These are phyloP conservation scores for Ambrosiella cleistominuta DNA, from an alignment of 2,329 filamentous ascomycete genomes.

Conservation along the genomic window DNA sequence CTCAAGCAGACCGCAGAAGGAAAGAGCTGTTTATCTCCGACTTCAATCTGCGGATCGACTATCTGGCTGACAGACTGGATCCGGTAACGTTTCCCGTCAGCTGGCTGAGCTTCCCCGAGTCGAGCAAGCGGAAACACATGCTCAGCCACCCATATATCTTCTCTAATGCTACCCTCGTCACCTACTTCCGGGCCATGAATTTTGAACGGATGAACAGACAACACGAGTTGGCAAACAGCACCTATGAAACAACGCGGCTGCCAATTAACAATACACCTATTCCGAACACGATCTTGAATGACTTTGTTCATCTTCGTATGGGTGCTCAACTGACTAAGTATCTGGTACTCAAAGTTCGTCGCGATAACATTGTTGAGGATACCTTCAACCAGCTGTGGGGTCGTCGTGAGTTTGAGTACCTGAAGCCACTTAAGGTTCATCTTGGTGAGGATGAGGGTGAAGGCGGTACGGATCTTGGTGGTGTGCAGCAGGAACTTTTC, in stretches of 20 bases:
- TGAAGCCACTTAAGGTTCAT: constrained; percentile 74
- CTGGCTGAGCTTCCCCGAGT: constrained; percentile 46
- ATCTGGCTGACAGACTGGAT: constrained; percentile 61
- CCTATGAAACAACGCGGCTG: constrained; percentile 37
- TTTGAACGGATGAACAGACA: constrained; percentile 69
- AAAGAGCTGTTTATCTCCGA: constrained; percentile 47
- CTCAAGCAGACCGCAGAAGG: constrained; percentile 37
- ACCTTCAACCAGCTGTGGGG: constrained; percentile 81
- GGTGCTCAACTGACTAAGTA: constrained; percentile 52
- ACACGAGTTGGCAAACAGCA: constrained; percentile 50
- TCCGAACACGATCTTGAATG: constrained; percentile 38
- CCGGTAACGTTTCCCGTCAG: constrained; percentile 54
- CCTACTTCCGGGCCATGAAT: constrained; percentile 78
- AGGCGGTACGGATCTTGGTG: constrained; percentile 81
- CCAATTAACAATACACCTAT: constrained; percentile 38
- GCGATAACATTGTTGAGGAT: constrained; percentile 51
- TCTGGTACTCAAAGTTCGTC: constrained; percentile 49
- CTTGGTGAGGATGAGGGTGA: constrained; percentile 70
- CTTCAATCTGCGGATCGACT: constrained; percentile 55
- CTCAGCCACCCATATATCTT: constrained; percentile 73
- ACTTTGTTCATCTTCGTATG: constrained; percentile 44
- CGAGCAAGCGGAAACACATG: constrained; percentile 51
- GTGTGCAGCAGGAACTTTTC: constrained; percentile 95
- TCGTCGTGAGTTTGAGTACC: constrained; percentile 61
- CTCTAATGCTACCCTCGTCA: constrained; percentile 50